Percentiles rank a stretch among this genome's conserved stretches.
phyloP scores from a whole-genome alignment of 2,329 filamentous ascomycete species.

The Aspergillaceae sp. region DNA sequence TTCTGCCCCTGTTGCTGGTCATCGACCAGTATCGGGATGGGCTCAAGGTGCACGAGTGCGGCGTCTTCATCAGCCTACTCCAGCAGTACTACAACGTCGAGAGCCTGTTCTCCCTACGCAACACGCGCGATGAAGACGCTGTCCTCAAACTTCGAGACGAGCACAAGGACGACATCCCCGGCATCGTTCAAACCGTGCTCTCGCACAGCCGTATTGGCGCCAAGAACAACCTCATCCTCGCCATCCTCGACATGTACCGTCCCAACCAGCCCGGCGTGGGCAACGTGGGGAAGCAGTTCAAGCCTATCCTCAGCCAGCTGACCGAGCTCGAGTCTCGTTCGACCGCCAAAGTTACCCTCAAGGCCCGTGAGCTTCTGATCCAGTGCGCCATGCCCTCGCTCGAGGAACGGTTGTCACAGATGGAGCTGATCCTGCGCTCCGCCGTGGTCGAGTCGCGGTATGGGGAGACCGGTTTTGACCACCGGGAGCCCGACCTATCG shows the following conservation, averaged over 20 bases:
- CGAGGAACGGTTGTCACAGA: conserved; percentile 88
- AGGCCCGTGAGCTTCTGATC: conserved; percentile 94
- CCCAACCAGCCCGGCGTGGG: conserved; percentile 88
- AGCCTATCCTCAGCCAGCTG: conserved; percentile 70
- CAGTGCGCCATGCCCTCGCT: conserved; percentile 93
- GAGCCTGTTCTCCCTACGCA: conserved; percentile 75
- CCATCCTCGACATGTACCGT: conserved; percentile 86
- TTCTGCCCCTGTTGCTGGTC: conserved; percentile 68
- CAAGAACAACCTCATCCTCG: conserved; percentile 89
- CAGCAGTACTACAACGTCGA: conserved; percentile 77
- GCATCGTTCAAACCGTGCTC: conserved; percentile 79
- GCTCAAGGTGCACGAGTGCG: conserved; percentile 81
- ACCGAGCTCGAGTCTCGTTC: conserved; percentile 80
- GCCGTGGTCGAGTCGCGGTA: conserved; percentile 96
- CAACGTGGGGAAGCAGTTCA: conserved; percentile 81
- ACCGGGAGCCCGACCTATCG: conserved; percentile 81
- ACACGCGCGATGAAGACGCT: conserved; percentile 83
- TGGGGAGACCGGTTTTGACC: conserved; percentile 93
- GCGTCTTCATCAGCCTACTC: conserved; percentile 69
- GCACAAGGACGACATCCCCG: conserved; percentile 82
- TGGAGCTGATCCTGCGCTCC: conserved; percentile 96
- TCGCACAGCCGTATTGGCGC: conserved; percentile 87
- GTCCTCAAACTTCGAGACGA: conserved; percentile 89
- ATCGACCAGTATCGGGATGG: conserved; percentile 77
- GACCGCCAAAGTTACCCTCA: conserved; percentile 92